phyloP scores from a whole-genome alignment of 148 eudicot genomes.

The Heliosperma pusillum region DNA sequence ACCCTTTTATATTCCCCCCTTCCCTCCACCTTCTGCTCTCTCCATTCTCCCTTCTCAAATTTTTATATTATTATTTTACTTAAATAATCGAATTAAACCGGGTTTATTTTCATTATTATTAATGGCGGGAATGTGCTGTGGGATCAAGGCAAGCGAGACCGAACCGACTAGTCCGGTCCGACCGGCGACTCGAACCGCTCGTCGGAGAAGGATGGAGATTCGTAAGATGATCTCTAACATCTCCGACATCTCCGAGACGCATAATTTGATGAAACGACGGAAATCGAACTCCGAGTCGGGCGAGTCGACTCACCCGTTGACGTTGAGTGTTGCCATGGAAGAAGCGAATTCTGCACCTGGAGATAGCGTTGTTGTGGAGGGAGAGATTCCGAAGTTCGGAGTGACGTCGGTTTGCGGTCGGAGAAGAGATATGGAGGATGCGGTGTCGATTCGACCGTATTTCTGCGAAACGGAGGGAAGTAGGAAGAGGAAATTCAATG shows the following conservation, averaged over 20 bases:
- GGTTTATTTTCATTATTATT: neutral
- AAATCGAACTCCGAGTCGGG: neutral
- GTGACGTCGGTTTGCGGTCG: slow-evolving; percentile 65
- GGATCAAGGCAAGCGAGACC: slow-evolving; percentile 49
- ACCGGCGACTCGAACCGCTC: slow-evolving; percentile 37
- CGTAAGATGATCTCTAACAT: slow-evolving; percentile 37
- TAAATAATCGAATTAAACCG: neutral
- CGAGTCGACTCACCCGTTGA: neutral
- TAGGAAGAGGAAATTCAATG: slow-evolving; percentile 1
- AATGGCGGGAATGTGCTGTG: slow-evolving; percentile 87
- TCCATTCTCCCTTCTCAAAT: neutral
- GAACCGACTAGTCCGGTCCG: slow-evolving; percentile 51
- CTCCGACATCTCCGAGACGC: slow-evolving; percentile 22
- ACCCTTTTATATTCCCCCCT: neutral
- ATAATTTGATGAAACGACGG: slow-evolving; percentile 9
- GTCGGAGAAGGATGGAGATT: slow-evolving; percentile 54
- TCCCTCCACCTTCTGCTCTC: neutral
- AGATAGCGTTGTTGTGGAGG: neutral
- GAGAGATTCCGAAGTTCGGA: slow-evolving; percentile 49
- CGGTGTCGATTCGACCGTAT: slow-evolving; percentile 58
- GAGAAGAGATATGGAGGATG: slow-evolving; percentile 87
- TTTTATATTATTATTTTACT: neutral
- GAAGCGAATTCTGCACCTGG: neutral
- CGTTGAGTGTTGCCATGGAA: neutral
- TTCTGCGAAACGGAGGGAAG: slow-evolving; percentile 21